phyloP scores from a whole-genome alignment of 1,284 basidiomycete species.

The Ceratobasidium sp. region DNA sequence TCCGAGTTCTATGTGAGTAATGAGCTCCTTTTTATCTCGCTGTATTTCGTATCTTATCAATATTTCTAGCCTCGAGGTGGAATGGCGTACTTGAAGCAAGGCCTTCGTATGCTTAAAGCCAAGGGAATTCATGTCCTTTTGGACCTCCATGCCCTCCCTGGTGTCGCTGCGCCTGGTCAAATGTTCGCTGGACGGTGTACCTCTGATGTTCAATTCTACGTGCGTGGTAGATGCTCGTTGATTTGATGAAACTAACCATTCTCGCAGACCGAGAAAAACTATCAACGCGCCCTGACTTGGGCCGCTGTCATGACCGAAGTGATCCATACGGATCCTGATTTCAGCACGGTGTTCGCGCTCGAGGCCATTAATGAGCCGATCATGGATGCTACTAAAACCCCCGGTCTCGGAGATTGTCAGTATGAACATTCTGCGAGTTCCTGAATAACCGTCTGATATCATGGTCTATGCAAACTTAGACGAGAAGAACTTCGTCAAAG shows the following conservation, averaged over 20 bases:
- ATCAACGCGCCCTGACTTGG: constrained; percentile 80
- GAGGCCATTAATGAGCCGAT: constrained; percentile 83
- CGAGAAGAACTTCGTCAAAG: constrained; percentile 78
- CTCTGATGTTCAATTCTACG: constrained; percentile 74
- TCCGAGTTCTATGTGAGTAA: constrained; percentile 66
- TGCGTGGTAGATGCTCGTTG: neutral
- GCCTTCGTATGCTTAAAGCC: constrained; percentile 58
- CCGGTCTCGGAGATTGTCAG: constrained; percentile 75
- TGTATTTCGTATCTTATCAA: neutral
- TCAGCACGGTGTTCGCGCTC: constrained; percentile 75
- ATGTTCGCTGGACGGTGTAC: constrained; percentile 67
- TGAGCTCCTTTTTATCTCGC: neutral
- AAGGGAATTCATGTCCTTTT: constrained; percentile 76
- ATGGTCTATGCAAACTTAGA: constrained; percentile 59
- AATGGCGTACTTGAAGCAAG: neutral
- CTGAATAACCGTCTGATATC: neutral
- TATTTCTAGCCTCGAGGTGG: constrained; percentile 1
- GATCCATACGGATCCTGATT: constrained; percentile 75
- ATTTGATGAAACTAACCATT: constrained; percentile 51
- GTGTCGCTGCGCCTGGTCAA: constrained; percentile 63
- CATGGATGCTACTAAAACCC: constrained; percentile 74
- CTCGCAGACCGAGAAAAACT: constrained; percentile 74
- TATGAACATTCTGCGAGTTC: constrained; percentile 1
- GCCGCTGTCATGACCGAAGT: constrained; percentile 80
- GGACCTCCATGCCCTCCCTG: constrained; percentile 82